A percentile compares a stretch with the other conserved stretches of the same genome.
phyloP scores from a whole-genome alignment of 805 yeast genomes.

The Nakazawaea molendinolei region DNA sequence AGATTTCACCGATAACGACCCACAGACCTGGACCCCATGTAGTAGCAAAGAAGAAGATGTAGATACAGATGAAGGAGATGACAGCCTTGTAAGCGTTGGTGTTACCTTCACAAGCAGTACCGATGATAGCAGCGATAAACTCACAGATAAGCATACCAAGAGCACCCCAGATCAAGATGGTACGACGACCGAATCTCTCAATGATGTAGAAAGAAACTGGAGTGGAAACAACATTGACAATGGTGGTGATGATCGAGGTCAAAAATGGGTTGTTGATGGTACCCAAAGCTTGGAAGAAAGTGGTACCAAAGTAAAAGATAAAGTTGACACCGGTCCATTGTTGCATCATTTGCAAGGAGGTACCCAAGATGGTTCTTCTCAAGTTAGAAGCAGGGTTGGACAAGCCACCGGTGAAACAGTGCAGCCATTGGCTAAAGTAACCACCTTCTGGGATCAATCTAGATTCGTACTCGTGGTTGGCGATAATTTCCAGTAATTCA shows the following conservation, averaged over 20 bases:
- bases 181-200: slow-evolving; percentile 56
- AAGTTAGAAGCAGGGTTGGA: slow-evolving; percentile 29
- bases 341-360: slow-evolving; percentile 46
- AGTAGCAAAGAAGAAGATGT: slow-evolving; percentile 71
- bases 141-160: slow-evolving; percentile 45
- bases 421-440: slow-evolving; percentile 32
- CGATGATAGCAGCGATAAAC: slow-evolving; percentile 46
- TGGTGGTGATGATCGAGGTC: slow-evolving; percentile 45
- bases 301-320: slow-evolving; percentile 68
- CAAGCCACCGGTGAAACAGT: slow-evolving; percentile 37
- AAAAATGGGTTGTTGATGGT: slow-evolving; percentile 39
- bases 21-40: slow-evolving; percentile 83
- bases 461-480: slow-evolving; percentile 41
- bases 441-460: slow-evolving; percentile 27
- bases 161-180: slow-evolving; percentile 41
- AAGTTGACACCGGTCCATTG: slow-evolving; percentile 77
- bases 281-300: slow-evolving; percentile 53
- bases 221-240: slow-evolving; percentile 46
- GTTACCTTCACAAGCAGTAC: slow-evolving; percentile 23
- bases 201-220: slow-evolving; percentile 47
- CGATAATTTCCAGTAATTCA: slow-evolving; percentile 44
- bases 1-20: slow-evolving; percentile 57
- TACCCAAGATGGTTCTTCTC: slow-evolving; percentile 38
- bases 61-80: slow-evolving; percentile 43
- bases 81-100: slow-evolving; percentile 24